Evolutionary conservation across 2,329 filamentous ascomycete genomes (phyloP), one percentile per base, ranked within the genome.

Genomic region (Malbranchea zuffiana): DNA sequence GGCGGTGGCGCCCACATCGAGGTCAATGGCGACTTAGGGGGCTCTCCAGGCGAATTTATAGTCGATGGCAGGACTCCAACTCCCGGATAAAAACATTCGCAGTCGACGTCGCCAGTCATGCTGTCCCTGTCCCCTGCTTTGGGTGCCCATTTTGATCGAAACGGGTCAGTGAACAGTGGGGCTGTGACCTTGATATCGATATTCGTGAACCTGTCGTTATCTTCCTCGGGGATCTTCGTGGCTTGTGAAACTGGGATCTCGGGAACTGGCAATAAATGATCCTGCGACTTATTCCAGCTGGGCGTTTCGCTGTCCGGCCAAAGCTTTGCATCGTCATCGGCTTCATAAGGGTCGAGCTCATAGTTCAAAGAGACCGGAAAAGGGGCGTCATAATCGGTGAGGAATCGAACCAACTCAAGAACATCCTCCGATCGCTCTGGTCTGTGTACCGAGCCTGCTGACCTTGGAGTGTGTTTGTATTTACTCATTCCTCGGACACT

Each of bases 321-420:
- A n/a, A n/a, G n/a, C n/a, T n/a, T n/a, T n/a, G n/a, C n/a, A n/a
- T n/a, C n/a, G n/a, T n/a, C n/a, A 10, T 35, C 33, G 18, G 29
- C 27, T 3, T 37, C 20, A 17, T 28, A 24, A 15, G 39, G 35
- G 12, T 37, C 23, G n/a, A n/a, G n/a, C n/a, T n/a, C n/a, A n/a
- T n/a, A n/a, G n/a, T n/a, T n/a, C n/a, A n/a, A n/a, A n/a, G n/a
- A n/a, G n/a, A n/a, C 36, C n/a, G 41, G 28, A 6, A 39, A 34
- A 32, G 53, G 41, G 12, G 38, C 37, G 34, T 50, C 50, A 32
- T 52, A 51, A 4, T 49, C 45, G 35, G 60, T 56, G 25, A 61
- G 56, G 43, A 60, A 59, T 26, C 49, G 53, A 27, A 60, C 50
- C 8, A 61, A 49, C 29, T 61, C 58, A 19, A 52, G 47, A 17